These are phyloP conservation scores for Epichloe hybrida DNA, from an alignment of 2,329 filamentous ascomycete species.

Conservation along the genomic window DNA sequence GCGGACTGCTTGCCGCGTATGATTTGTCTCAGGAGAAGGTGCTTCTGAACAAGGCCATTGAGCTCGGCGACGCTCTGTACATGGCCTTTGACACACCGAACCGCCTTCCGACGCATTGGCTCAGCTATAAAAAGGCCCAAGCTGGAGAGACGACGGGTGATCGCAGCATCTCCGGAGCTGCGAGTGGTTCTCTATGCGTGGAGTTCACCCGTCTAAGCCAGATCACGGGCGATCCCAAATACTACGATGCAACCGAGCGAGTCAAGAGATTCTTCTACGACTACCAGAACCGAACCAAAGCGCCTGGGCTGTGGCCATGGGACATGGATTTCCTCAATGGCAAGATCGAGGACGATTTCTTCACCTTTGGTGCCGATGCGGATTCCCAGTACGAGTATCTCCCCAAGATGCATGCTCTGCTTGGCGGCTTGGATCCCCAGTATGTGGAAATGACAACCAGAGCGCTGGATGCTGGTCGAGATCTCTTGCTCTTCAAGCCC, in stretches of 20 bases:
- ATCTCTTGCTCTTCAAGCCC: conserved; percentile 54
- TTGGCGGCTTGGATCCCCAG: conserved; percentile 49
- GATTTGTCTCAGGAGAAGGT: conserved; percentile 33
- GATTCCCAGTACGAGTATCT: conserved; percentile 47
- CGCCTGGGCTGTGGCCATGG: conserved; percentile 63
- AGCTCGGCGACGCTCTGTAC: conserved; percentile 41
- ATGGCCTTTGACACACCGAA: conserved; percentile 41
- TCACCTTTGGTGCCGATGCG: conserved; percentile 31
- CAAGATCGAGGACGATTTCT: conserved; percentile 25
- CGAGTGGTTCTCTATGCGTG: conserved; percentile 52
- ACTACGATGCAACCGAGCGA: conserved; percentile 63
- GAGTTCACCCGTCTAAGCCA: conserved; percentile 67
- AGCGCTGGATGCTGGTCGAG: conserved; percentile 46
- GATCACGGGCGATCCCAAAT: conserved; percentile 57
- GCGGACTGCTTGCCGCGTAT: conserved; percentile 37
- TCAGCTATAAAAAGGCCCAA: conserved; percentile 29
- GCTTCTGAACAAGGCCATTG: conserved; percentile 36
- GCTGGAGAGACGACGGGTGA: conserved; percentile 23
- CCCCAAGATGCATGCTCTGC: conserved; percentile 44
- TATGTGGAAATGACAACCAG: conserved; percentile 53
- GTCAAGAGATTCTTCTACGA: conserved; percentile 54
- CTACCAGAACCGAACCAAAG: conserved; percentile 49
- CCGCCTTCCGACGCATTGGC: conserved; percentile 33
- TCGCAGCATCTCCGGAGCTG: conserved; percentile 26
- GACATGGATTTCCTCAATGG: conserved; percentile 47